Evolutionary conservation across 495 filamentous ascomycete species (phyloP).

Genomic region (Cryomyces minteri): DNA sequence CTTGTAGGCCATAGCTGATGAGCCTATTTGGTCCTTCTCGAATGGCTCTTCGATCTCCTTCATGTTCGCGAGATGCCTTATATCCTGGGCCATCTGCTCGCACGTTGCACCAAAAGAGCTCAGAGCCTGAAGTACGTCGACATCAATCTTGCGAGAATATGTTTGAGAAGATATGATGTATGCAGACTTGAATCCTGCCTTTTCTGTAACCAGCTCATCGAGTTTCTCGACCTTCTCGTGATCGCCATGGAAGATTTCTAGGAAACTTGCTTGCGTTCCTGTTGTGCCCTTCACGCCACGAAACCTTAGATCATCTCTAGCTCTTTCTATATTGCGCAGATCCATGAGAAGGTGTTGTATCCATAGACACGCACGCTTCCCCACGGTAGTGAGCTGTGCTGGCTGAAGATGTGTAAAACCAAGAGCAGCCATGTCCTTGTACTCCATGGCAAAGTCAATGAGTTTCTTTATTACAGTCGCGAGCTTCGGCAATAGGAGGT

Average conservation of each 20-base stretch:
- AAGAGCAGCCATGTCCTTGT: conserved; percentile 48
- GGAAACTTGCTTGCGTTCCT: conserved; percentile 63
- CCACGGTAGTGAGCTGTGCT: conserved; percentile 63
- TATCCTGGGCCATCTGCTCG: conserved; percentile 54
- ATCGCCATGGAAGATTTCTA: conserved; percentile 68
- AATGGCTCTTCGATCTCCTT: conserved; percentile 91
- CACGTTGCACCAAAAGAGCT: conserved; percentile 68
- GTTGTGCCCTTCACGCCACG: conserved; percentile 71
- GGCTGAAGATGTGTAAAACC: conserved; percentile 78
- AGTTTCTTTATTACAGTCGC: conserved; percentile 74
- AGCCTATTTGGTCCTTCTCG: conserved; percentile 57
- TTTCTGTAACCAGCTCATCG: conserved; percentile 55
- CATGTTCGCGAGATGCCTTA: conserved; percentile 57
- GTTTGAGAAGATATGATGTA: conserved; percentile 67
- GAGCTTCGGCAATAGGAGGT: conserved; percentile 68
- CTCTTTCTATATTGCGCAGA: conserved; percentile 60
- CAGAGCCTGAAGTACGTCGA: conserved; percentile 62
- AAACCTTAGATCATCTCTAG: conserved; percentile 57
- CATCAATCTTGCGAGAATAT: conserved; percentile 72
- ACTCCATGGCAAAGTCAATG: conserved; percentile 52
- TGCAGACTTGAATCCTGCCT: conserved; percentile 60
- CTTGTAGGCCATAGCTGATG: conserved; percentile 24
- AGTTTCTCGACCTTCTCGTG: conserved; percentile 59
- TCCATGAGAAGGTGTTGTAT: conserved; percentile 80
- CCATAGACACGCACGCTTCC: conserved; percentile 66